phyloP scores from a whole-genome alignment of 352 stramenopile species.

The Globisporangium irregulare region DNA sequence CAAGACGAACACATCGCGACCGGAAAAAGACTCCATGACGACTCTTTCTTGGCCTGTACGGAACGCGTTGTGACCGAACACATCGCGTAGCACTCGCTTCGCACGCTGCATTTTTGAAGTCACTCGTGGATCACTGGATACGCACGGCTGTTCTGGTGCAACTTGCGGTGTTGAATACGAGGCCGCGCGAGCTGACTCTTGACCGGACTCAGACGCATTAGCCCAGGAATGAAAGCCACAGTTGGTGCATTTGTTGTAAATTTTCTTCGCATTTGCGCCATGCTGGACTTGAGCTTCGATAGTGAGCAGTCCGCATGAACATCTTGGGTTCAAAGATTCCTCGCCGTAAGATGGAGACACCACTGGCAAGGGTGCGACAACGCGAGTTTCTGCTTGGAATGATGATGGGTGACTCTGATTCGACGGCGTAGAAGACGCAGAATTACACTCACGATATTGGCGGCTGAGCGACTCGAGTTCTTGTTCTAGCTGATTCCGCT shows the following conservation, averaged over 20 bases:
- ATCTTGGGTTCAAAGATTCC: conserved; percentile 29
- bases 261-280: conserved; percentile 54
- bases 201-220: conserved; percentile 27
- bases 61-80: conserved; percentile 97
- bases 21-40: conserved; percentile 90
- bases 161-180: conserved; percentile 13
- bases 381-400: conserved; percentile 11
- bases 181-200: conserved; percentile 11
- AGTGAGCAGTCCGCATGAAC: conserved; percentile 64
- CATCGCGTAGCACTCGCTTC: conserved; percentile 71
- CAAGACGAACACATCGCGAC: conserved; percentile 97
- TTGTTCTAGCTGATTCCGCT: conserved; percentile 49
- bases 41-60: conserved; percentile 94
- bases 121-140: conserved; percentile 48
- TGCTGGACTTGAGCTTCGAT: conserved; percentile 59
- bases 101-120: conserved; percentile 66
- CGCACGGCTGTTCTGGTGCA: conserved; percentile 27
- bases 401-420: conserved; percentile 19
- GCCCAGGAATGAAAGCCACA: conserved; percentile 81
- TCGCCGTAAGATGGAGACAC: conserved; percentile 13
- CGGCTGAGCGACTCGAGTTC: conserved; percentile 59
- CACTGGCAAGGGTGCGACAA: not conserved
- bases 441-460: conserved; percentile 59
- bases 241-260: conserved; percentile 69
- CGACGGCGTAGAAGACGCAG: conserved; percentile 19